Percentiles rank a stretch among this genome's conserved stretches.
Conservation (phyloP, 2,329 filamentous ascomycete genomes). For the Penicillium hordei region DNA sequence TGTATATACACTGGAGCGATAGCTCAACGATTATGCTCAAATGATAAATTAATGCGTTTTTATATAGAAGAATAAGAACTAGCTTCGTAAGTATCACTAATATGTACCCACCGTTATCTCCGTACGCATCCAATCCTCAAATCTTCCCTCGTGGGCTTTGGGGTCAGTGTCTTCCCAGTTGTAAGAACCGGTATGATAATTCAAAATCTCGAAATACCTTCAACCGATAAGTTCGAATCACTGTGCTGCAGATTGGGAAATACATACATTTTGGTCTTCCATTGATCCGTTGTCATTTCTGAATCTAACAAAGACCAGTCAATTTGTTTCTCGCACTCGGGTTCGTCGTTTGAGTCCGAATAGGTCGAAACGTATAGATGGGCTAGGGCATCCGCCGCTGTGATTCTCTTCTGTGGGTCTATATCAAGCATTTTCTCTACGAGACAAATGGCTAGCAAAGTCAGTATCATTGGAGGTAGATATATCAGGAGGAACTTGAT, state of each 20-base stretch:
- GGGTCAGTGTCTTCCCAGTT: constrained; percentile 1
- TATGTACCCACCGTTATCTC: constrained; percentile 8
- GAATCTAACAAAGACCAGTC: constrained; percentile 99
- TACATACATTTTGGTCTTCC: constrained; percentile 93
- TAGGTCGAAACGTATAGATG: constrained; percentile 94
- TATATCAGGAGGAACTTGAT: background rate
- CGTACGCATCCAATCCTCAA: background rate
- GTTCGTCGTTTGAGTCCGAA: constrained; percentile 93
- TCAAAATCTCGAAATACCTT: constrained; percentile 10
- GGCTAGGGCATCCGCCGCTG: constrained; percentile 76
- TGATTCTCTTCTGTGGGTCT: constrained; percentile 88
- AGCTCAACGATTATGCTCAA: background rate
- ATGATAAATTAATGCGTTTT: background rate
- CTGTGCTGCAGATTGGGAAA: background rate
- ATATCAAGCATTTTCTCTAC: constrained; percentile 96
- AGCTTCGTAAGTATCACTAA: background rate
- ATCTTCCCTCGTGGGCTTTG: background rate
- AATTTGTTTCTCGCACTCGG: constrained; percentile 91
- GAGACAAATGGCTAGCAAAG: constrained; percentile 81
- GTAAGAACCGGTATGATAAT: constrained; percentile 6
- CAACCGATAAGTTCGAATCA: constrained; percentile 42
- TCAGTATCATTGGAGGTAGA: background rate
- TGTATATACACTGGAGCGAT: background rate
- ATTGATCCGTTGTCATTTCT: constrained; percentile 91
- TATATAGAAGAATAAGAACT: background rate